Evolutionary conservation across 805 yeast genomes (phyloP), one percentile per base, ranked within the genome.

Genomic region (Metschnikowia kunwiensis): DNA sequence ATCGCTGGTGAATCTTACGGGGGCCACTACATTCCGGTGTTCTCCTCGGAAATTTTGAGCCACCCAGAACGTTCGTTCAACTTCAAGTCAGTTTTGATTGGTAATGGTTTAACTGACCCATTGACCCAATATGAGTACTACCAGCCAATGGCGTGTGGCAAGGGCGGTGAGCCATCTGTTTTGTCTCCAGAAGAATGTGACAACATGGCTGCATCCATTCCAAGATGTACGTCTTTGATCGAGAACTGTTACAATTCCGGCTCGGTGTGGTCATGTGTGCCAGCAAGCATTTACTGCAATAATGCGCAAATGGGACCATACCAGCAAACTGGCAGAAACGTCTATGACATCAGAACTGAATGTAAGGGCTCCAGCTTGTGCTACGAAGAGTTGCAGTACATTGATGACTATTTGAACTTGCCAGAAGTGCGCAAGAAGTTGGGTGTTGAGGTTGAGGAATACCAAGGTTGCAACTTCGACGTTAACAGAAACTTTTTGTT

Each of bases 1-100:
- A 84, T 88, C 57, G 82, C 96, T 28, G 96, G 96, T 49, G 96
- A 88, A 58, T 83, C 94, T 7, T 88, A 89, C 55, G 96, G 91
- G 13, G 96, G 97, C 33, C 94, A 87, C 57, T 89, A 91, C 64
- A 84, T 89, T 47, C 98, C 98, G 14, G 85, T 75, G 7, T 85
- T 88, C 62, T 95, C 95, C 6, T 59, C 76, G 40, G 95, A 86
- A 60, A 86, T 88, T 50, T 65, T 86, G 51, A 67, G 75, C 25
- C 40, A 36, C 27, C 40, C 40, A n/a, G 47, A 46, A 24, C 49
- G 52, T 24, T 31, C 43, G 15, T 46, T 48, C 40, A 36, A 49
- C 42, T 41, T 49, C 32, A 43, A 44, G 9, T 85, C 96, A 3
- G 80, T 89, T 13, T 56, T 91, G 57, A 89, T 89, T 53, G 97